phyloP scores from a whole-genome alignment of 441 rosid genomes.

The Kokia cookei region DNA sequence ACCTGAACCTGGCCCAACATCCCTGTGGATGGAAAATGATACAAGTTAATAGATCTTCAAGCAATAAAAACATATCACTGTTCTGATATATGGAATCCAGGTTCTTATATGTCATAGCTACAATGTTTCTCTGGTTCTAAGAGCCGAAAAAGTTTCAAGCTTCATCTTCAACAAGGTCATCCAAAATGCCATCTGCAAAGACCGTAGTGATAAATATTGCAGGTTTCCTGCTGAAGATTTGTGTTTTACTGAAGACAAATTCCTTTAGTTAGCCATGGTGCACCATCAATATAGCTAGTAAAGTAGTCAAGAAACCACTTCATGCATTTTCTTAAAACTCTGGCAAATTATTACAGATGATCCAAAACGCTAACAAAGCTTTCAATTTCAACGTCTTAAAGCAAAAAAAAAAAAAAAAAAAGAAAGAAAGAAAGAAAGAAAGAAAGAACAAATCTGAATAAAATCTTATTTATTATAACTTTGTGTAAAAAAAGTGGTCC shows the following conservation, averaged over 20 bases:
- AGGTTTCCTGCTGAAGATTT: not conserved
- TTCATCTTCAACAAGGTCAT: not conserved
- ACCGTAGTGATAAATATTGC: not conserved
- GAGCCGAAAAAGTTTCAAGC: not conserved
- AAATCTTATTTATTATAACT: not conserved
- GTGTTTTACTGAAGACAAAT: no score
- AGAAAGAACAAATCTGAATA: not conserved
- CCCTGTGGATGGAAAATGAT: not conserved
- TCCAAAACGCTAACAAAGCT: not conserved
- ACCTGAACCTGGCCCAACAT: not conserved
- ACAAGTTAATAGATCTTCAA: not conserved
- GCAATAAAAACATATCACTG: not conserved
- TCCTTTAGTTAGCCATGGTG: no score
- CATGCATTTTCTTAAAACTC: not conserved
- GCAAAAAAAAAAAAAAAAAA: not conserved
- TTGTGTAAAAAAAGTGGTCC: not conserved
- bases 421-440: no score
- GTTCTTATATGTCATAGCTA: not conserved
- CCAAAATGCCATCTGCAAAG: conserved; percentile 2
- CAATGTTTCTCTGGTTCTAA: not conserved
- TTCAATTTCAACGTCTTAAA: not conserved
- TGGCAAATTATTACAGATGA: not conserved
- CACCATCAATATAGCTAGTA: not conserved
- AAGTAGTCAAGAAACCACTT: not conserved
- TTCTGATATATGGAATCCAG: not conserved